A percentile compares a stretch with the other conserved stretches of the same genome.
Evolutionary conservation across 1,284 basidiomycete species (phyloP).

Genomic region (Cryptococcus sp.): DNA sequence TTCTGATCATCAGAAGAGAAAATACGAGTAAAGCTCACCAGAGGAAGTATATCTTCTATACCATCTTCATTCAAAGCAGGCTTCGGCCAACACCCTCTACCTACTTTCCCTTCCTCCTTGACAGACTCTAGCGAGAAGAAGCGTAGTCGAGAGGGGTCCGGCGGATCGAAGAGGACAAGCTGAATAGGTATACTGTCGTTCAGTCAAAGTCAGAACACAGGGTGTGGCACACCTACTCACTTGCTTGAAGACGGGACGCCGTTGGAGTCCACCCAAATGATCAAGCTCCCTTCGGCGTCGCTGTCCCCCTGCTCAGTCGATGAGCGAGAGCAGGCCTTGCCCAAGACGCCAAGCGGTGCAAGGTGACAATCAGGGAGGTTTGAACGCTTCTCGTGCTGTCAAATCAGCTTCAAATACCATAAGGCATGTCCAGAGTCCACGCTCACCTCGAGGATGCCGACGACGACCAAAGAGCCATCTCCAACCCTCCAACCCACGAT

Average conservation of each 20-base stretch:
- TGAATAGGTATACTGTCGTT: conserved; percentile 3
- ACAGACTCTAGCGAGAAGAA: conserved; percentile 18
- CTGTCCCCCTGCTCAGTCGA: neutral
- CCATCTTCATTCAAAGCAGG: no score
- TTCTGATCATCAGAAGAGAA: no score
- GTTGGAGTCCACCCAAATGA: conserved; percentile 1
- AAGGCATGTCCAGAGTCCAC: no score
- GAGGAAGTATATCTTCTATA: no score
- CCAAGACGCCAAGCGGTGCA: no score
- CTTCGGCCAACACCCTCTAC: no score
- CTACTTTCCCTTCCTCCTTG: no score
- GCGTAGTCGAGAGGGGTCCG: conserved; percentile 22
- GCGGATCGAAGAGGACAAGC: conserved; percentile 28
- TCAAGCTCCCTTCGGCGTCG: neutral
- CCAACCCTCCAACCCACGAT: conserved; percentile 27
- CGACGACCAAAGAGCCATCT: conserved; percentile 17
- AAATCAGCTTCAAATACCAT: no score
- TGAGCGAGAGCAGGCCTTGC: no score
- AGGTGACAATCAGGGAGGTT: no score
- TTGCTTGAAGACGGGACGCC: conserved; percentile 12
- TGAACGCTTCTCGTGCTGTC: no score
- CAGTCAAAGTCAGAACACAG: neutral
- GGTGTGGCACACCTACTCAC: conserved; percentile 1
- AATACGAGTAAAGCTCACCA: no score
- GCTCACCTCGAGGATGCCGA: conserved; percentile 16